Evolutionary conservation across 176 grass and related monocot species (phyloP), one percentile per base, ranked within the genome.

Genomic region (Aegilops tauschii): DNA sequence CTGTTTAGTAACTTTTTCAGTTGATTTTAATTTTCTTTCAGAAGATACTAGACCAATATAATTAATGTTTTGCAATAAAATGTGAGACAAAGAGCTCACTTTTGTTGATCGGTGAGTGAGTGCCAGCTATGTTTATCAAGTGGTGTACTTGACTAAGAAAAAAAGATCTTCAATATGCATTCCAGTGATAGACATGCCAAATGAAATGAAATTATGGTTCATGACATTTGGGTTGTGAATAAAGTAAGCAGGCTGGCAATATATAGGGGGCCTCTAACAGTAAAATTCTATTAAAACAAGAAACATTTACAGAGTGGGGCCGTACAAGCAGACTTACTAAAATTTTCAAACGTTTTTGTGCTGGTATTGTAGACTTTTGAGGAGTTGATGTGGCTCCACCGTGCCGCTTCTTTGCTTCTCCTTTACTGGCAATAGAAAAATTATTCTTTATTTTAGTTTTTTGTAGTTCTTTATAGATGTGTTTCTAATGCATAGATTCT

Each of bases 1-100:
- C 3, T 17, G 18, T 73, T 34, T 68, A 78, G 63, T 37, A 61
- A 52, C n/a, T 86, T 73, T 31, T 69, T 82, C 29, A 77, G 50
- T 78, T 86, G 29, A 83, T 86, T 90, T 86, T 30, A 56, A 54
- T 79, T 82, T 82, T 81, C 34, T 44, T 28, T 45, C 58, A 56
- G 16, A 77, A 67, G 39, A 63, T 70, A 61, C 31, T 42, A 66
- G 34, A 69, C 23, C 36, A 88, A 58, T 78, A 63, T 37, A 61
- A 77, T 88, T 44, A 12, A 42, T 73, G n/a, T 62, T 69, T 88
- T 83, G 49, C 37, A 79, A 78, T 28, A 23, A 61, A 45, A 27
- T 70, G 9, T 12, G 35, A 70, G 63, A 28, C 71, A 29, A 50
- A 88, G 35, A 47, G 30, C 50, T 70, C 62, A 76, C 12, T 85